A percentile compares a stretch with the other conserved stretches of the same genome.
These are phyloP conservation scores for Penstemon eatonii DNA, from an alignment of 257 asterid genomes.

Conservation along the genomic window DNA sequence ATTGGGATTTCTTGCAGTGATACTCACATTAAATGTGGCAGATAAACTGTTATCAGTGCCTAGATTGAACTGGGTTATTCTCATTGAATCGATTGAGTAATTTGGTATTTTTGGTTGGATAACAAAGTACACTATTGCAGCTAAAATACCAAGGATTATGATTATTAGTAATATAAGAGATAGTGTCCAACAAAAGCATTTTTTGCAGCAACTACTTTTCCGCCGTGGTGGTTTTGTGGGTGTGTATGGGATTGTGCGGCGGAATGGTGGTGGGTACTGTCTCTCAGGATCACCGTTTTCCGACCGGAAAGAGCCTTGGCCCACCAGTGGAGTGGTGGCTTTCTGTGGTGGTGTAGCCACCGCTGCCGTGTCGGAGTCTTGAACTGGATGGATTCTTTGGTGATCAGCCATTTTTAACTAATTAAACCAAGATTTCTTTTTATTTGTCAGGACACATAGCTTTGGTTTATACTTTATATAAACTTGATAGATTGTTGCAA, in stretches of 20 bases:
- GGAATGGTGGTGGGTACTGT: constrained; percentile 28
- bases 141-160: constrained; percentile 47
- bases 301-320: constrained; percentile 55
- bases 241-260: constrained; percentile 42
- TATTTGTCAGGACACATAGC: constrained; percentile 6
- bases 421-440: not conserved
- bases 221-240: constrained; percentile 52
- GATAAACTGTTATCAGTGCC: constrained; percentile 58
- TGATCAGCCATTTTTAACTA: constrained; percentile 64
- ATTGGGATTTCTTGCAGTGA: constrained; percentile 88
- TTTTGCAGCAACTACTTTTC: constrained; percentile 53
- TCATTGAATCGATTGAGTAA: constrained; percentile 71
- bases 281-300: constrained; percentile 79
- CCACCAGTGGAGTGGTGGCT: constrained; percentile 68
- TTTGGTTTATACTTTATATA: constrained; percentile 46
- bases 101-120: constrained; percentile 74
- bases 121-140: constrained; percentile 67
- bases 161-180: constrained; percentile 41
- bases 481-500: constrained; percentile 12
- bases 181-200: constrained; percentile 72
- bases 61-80: constrained; percentile 52
- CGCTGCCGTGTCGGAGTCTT: constrained; percentile 40
- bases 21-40: constrained; percentile 61
- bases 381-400: constrained; percentile 72
- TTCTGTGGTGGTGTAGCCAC: constrained; percentile 27